phyloP scores from a whole-genome alignment of 306 rosid species.

The Cyamopsis tetragonoloba region DNA sequence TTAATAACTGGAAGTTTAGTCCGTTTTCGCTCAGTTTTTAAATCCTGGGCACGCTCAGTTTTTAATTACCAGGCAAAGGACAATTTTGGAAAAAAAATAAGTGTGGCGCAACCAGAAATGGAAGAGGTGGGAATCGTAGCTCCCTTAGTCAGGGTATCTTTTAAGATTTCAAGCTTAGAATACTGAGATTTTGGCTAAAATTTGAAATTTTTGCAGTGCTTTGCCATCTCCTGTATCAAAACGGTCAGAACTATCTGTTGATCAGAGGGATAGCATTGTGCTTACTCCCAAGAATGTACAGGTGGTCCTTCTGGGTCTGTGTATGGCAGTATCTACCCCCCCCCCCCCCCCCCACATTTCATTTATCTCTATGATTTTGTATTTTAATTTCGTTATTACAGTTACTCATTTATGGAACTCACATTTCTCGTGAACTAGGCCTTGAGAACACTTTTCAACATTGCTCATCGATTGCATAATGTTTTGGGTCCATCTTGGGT shows the following conservation, averaged over 20 bases:
- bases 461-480: constrained; percentile 92
- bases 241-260: constrained; percentile 65
- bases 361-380: constrained; percentile 4
- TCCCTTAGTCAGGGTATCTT: constrained; percentile 16
- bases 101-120: too few relatives aligned
- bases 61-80: too few relatives aligned
- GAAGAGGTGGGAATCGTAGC: too few relatives aligned
- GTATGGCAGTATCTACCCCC: constrained; percentile 9
- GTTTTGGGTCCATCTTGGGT: constrained; percentile 99
- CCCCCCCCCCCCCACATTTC: constrained; percentile 12
- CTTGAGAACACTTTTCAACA: constrained; percentile 94
- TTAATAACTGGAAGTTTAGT: too few relatives aligned
- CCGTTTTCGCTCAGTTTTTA: too few relatives aligned
- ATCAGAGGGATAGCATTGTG: constrained; percentile 73
- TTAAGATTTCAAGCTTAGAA: constrained; percentile 29
- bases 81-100: too few relatives aligned
- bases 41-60: too few relatives aligned
- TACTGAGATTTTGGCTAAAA: constrained; percentile 38
- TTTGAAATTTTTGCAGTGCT: constrained; percentile 53
- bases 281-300: constrained; percentile 97
- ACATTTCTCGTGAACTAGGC: constrained; percentile 58
- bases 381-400: constrained; percentile 10
- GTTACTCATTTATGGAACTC: constrained; percentile 7
- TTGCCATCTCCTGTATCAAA: constrained; percentile 81
- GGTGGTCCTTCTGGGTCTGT: constrained; percentile 45